Evolutionary conservation across 2,329 filamentous ascomycete genomes (phyloP).

Genomic region (Colletotrichum orbiculare): DNA sequence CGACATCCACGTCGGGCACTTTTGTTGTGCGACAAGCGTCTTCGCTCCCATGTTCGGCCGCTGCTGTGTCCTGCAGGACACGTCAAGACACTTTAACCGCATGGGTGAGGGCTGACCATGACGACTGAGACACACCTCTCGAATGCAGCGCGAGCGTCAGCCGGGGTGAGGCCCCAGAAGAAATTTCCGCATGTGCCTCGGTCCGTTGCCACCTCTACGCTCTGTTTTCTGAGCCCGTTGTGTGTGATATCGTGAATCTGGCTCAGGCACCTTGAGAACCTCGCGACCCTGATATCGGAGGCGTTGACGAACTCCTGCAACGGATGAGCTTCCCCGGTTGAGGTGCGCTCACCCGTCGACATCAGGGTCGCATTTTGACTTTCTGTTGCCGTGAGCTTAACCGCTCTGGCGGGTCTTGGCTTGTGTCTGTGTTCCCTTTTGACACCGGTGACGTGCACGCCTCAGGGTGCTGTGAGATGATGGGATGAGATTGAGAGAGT

Average conservation of each 20-base stretch:
- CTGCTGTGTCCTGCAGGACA: constrained; percentile 9
- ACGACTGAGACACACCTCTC: background rate
- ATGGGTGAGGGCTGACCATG: background rate
- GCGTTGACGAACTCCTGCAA: background rate
- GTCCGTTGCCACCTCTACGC: background rate
- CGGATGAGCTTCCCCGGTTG: constrained; percentile 4
- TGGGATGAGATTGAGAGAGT: constrained; percentile 3
- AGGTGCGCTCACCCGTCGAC: background rate
- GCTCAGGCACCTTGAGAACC: background rate
- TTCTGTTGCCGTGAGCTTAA: background rate
- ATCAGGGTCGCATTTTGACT: constrained; percentile 7
- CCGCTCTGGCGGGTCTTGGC: background rate
- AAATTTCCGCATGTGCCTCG: background rate
- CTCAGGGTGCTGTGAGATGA: too few species aligned
- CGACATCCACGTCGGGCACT: background rate
- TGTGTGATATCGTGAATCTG: background rate
- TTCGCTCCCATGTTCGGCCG: background rate
- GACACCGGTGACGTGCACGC: background rate
- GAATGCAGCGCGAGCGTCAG: too few species aligned
- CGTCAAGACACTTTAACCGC: background rate
- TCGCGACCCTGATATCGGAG: background rate
- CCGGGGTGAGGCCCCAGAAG: background rate
- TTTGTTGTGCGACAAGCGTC: background rate
- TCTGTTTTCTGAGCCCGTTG: background rate
- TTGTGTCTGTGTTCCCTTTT: background rate